Conservation (phyloP, 78 protist species). For the Isochrysis galbana region DNA sequence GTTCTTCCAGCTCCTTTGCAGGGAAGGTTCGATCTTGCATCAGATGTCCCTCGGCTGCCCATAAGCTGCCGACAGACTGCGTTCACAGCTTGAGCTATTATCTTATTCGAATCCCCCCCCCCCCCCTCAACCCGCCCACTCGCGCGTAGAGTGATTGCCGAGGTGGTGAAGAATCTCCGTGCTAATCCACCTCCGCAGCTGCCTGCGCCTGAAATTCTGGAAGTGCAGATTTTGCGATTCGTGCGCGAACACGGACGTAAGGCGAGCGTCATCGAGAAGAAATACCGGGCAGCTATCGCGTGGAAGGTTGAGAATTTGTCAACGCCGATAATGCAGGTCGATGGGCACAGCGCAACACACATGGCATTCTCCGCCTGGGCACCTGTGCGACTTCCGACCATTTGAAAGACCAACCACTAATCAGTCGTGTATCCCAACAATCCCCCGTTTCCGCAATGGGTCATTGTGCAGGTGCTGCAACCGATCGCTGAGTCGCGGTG, state of each 20-base stretch:
- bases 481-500: not conserved
- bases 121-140: no score
- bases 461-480: not conserved
- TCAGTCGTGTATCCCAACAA: not conserved
- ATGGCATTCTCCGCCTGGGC: not conserved
- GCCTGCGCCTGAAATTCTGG: not conserved
- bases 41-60: no score
- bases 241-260: not conserved
- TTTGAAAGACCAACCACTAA: not conserved
- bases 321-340: not conserved
- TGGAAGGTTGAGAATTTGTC: not conserved
- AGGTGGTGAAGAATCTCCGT: no score
- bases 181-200: no score
- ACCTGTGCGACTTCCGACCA: not conserved
- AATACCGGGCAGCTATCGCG: not conserved
- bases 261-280: not conserved
- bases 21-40: no score
- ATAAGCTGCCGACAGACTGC: no score
- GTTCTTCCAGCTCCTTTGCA: no score
- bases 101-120: no score
- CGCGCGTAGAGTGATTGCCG: no score
- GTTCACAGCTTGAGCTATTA: no score
- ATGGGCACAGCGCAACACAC: not conserved
- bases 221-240: not conserved
- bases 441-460: not conserved